These are phyloP conservation scores for Paulownia fortunei DNA, from an alignment of 257 asterid genomes.

Conservation along the genomic window DNA sequence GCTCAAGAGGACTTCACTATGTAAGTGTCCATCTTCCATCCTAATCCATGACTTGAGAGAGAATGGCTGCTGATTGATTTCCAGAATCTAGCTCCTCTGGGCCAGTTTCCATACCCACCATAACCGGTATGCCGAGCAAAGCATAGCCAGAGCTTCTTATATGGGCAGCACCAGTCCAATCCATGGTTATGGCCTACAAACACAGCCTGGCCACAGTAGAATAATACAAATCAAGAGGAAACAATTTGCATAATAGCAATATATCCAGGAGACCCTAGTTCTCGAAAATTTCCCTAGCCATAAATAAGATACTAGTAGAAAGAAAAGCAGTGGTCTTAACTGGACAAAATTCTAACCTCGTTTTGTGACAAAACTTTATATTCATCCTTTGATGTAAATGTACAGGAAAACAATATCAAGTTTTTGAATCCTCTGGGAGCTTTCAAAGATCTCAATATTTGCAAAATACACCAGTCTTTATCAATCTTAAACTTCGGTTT, in stretches of 20 bases:
- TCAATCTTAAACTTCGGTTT: too few relatives aligned
- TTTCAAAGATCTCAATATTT: too few relatives aligned
- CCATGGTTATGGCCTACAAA: conserved; percentile 97
- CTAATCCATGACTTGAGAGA: conserved; percentile 83
- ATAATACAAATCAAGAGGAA: background rate
- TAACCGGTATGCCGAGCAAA: conserved; percentile 95
- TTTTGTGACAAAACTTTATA: too few relatives aligned
- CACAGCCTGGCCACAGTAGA: conserved; percentile 59
- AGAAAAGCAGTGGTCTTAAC: too few relatives aligned
- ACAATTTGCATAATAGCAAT: background rate
- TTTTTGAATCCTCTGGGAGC: too few relatives aligned
- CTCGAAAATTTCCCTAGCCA: too few relatives aligned
- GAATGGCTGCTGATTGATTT: conserved; percentile 64
- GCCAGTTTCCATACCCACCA: conserved; percentile 93
- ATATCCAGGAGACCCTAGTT: background rate
- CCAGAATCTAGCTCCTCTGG: conserved; percentile 76
- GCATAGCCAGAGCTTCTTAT: conserved; percentile 80
- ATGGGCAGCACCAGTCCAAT: conserved; percentile 96
- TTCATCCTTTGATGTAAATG: too few relatives aligned
- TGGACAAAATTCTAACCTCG: too few relatives aligned
- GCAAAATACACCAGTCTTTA: too few relatives aligned
- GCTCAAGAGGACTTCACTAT: conserved; percentile 66
- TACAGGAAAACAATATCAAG: background rate
- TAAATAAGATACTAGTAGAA: too few relatives aligned
- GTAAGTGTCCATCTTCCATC: conserved; percentile 76